Conservation (phyloP, 2,329 filamentous ascomycete species). For the Apiospora rasikravindrae region DNA sequence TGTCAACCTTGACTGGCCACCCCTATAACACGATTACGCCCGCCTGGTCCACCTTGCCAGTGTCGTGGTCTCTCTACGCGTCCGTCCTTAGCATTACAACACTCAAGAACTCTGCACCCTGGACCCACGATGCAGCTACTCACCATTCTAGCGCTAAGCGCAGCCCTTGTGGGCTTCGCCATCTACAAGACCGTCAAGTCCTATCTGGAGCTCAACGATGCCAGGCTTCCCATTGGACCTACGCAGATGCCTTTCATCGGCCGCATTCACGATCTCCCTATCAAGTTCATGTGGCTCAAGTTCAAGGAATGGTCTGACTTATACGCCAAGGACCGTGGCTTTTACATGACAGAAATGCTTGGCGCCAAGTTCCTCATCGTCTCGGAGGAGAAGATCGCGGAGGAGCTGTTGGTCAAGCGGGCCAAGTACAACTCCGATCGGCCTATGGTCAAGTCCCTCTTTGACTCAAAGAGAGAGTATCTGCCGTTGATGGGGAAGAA, state of each 20-base stretch:
- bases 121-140: slow-evolving; percentile 34
- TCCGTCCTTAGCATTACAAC: neutral
- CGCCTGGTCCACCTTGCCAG: neutral
- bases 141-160: slow-evolving; percentile 30
- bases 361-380: slow-evolving; percentile 48
- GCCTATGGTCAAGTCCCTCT: slow-evolving; percentile 52
- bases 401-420: slow-evolving; percentile 57
- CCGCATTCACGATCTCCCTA: slow-evolving; percentile 52
- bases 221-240: slow-evolving; percentile 38
- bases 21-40: slow-evolving; percentile 6
- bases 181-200: slow-evolving; percentile 34
- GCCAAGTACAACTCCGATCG: slow-evolving; percentile 58
- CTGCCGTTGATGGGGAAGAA: slow-evolving; percentile 62
- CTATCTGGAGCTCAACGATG: slow-evolving; percentile 39
- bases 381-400: slow-evolving; percentile 56
- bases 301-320: slow-evolving; percentile 47
- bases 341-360: slow-evolving; percentile 42
- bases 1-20: slow-evolving; percentile 1
- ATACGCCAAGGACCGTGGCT: slow-evolving; percentile 38
- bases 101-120: neutral
- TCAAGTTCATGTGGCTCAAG: slow-evolving; percentile 58
- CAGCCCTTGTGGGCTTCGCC: slow-evolving; percentile 29
- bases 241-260: slow-evolving; percentile 42
- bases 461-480: slow-evolving; percentile 62
- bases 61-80: neutral